Percentiles rank a stretch among this genome's conserved stretches.
phyloP scores from a whole-genome alignment of 2,329 filamentous ascomycete genomes.

The Colletotrichum orbiculare region DNA sequence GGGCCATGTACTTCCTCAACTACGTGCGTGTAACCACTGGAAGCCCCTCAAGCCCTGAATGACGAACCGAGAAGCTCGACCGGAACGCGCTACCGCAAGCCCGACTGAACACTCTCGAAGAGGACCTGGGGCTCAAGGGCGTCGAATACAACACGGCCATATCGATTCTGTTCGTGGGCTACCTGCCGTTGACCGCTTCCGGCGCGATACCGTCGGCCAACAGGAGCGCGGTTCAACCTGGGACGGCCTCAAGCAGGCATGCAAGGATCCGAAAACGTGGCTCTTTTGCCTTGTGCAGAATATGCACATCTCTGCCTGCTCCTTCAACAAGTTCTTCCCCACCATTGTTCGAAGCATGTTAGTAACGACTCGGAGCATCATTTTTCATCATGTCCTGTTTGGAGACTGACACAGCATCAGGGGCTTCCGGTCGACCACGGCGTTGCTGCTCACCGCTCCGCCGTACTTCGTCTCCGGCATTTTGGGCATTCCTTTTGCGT shows the following conservation, averaged over 20 bases:
- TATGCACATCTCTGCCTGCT: too few species aligned
- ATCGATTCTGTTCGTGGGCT: slow-evolving; percentile 40
- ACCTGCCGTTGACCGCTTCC: slow-evolving; percentile 42
- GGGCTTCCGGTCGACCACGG: too few species aligned
- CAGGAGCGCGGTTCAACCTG: too few species aligned
- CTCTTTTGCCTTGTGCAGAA: too few species aligned
- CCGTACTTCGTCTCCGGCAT: slow-evolving; percentile 42
- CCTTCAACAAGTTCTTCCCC: too few species aligned
- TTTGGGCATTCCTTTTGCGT: slow-evolving; percentile 37
- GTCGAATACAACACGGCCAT: slow-evolving; percentile 40
- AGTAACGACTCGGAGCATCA: too few species aligned
- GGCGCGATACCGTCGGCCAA: too few species aligned
- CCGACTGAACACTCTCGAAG: slow-evolving; percentile 38
- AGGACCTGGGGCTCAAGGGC: slow-evolving; percentile 38
- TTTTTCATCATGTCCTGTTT: too few species aligned
- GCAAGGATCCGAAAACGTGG: too few species aligned
- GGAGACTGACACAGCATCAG: too few species aligned
- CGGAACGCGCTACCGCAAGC: slow-evolving; percentile 40
- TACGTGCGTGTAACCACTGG: slow-evolving; percentile 9
- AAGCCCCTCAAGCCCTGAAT: background rate
- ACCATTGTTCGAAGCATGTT: too few species aligned
- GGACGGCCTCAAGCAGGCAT: too few species aligned
- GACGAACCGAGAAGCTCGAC: slow-evolving; percentile 28
- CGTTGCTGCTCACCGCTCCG: background rate
- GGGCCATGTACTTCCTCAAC: slow-evolving; percentile 41